Base-by-base conservation (phyloP, 768 basidiomycete genomes). In the Pleurotus tuoliensis region DNA sequence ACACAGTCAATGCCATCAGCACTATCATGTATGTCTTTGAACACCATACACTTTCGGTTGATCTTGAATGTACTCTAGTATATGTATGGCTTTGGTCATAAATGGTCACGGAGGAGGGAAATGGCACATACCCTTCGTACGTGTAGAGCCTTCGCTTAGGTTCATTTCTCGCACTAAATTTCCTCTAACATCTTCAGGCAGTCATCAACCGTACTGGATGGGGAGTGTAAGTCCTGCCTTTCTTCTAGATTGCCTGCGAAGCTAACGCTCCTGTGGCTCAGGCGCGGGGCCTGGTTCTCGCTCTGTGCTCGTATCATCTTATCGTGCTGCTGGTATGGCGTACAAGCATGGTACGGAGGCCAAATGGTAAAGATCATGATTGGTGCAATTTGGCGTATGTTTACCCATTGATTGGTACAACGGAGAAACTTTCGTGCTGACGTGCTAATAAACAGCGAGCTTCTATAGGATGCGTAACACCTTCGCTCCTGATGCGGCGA, bases 321-420 rank as follows among this genome's bases (percentile, higher is more conserved):
- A 13, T 70, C 69, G 3, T 70, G 67, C 47, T 66, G 65, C 47
- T 70, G 69, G 69, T 66, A 68, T 47, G 69, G 67, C 8, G 69
- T 70, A 2, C 57, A 67, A 56, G 62, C 61, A 15, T 70, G 69
- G 69, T 70, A 64, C 27, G 69, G 69, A 4, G 69, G 69, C 6
- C 67, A 69, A 53, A 64, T 70, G 58, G 62, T 67, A 9, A 70
- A 70, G 50, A 61, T 67, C 16, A 64, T 70, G 64, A 70, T 70
- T 41, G 69, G 67, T 5, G 58, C 69, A 12, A 65, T 70, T 2
- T 70, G 67, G 69, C 67, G 69, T 69, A 59, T 34, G 64, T 59
- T 38, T 18, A 39, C 15, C 24, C 45, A n/a, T 47, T 51, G 24
- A 22, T 37, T n/a, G 18, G 20, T 39, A 56, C 25, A 1, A 25